Conservation (phyloP, 2,329 filamentous ascomycete species). For the Pseudogymnoascus verrucosus region DNA sequence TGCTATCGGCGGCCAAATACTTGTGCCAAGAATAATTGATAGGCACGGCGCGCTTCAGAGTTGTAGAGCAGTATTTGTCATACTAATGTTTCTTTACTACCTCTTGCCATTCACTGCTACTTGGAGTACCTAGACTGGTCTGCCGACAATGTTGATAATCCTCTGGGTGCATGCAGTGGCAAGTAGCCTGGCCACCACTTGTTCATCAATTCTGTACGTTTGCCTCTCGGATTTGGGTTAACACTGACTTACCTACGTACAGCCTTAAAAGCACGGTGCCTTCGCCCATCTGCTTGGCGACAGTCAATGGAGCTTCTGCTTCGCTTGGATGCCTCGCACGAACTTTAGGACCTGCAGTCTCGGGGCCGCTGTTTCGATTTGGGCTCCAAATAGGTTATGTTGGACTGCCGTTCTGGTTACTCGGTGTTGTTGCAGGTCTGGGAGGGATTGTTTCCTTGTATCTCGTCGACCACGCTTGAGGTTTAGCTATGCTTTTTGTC, state of each 20-base stretch:
- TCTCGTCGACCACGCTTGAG: background rate
- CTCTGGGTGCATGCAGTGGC: background rate
- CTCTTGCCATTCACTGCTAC: background rate
- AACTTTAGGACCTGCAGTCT: background rate
- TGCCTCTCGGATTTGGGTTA: background rate
- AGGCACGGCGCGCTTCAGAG: background rate
- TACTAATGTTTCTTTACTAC: background rate
- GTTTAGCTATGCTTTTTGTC: background rate
- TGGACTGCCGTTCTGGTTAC: constrained; percentile 5
- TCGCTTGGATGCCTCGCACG: constrained; percentile 8
- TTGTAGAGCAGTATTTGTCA: background rate
- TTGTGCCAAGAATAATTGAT: background rate
- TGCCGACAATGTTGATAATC: background rate
- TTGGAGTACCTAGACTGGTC: background rate
- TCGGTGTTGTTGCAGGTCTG: background rate
- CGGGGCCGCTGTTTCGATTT: background rate
- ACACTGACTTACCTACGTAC: background rate
- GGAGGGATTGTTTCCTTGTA: constrained; percentile 1
- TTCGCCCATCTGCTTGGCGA: background rate
- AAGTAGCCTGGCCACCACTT: background rate
- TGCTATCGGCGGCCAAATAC: background rate
- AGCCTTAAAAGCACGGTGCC: constrained; percentile 1
- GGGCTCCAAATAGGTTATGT: constrained; percentile 1
- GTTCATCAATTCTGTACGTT: background rate
- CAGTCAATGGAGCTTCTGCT: background rate